Evolutionary conservation across 345 rosid genomes (phyloP), one percentile per base, ranked within the genome.

Genomic region (Populus davidiana): DNA sequence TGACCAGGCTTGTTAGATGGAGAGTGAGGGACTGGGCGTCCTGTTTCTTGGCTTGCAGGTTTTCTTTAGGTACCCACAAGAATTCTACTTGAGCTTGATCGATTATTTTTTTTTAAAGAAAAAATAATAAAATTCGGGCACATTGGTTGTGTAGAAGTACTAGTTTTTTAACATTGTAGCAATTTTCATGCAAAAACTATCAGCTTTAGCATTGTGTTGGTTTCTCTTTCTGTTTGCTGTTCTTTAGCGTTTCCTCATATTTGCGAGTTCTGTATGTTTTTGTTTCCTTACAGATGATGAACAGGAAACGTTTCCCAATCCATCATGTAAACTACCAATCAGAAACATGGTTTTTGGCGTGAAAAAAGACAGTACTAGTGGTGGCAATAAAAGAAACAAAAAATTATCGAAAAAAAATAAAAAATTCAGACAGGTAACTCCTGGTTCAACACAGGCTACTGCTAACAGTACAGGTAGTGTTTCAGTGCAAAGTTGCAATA

Each of bases 21-120:
- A 71, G 90, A 78, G 84, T 88, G 23, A 88, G 78, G 75, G 93
- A 89, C 77, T 86, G 86, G 88, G 89, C 88, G 27, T 87, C 93
- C 16, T 89, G 93, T 80, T 88, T 89, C 89, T 81, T 88, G 81
- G 86, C 89, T 79, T 85, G 86, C 88, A 83, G 82, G 47, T 67
- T 84, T 69, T 86, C 91, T 67, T 43, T 84, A 83, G 92, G 94
- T 91, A 76, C n/a, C 27, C 59, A 20, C 25, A 12, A 52, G 8
- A 49, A 49, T 35, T 10, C 20, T 8, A 9, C n/a, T n/a, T 31
- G 2, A 10, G 43, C 49, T 54, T 54, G 2, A 29, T 17, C 49
- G 5, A 0, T 20, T 1, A 18, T 38, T 67, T 61, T 61, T 61
- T 2, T 61, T 59, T 25, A 1, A 20, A 23, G 2, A 1, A 62